Evolutionary conservation across 768 basidiomycete genomes (phyloP).

Genomic region (Hygrophoropsis aurantiaca): DNA sequence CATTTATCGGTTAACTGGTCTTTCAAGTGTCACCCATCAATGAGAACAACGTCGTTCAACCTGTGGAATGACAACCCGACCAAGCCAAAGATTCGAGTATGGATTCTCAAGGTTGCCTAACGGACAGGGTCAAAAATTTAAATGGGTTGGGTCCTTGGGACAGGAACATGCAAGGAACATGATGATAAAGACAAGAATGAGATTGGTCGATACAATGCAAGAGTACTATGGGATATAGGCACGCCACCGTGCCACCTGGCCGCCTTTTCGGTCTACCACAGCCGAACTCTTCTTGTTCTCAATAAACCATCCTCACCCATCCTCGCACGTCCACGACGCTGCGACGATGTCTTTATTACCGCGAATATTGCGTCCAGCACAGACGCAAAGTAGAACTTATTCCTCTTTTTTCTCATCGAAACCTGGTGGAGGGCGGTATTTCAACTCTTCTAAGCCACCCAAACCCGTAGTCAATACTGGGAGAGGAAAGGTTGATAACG

Average conservation of each 20-base stretch:
- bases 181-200: not conserved
- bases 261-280: not conserved
- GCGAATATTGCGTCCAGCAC: constrained; percentile 48
- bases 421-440: constrained; percentile 71
- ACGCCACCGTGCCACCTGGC: not conserved
- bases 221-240: not conserved
- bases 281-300: not conserved
- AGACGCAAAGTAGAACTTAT: constrained; percentile 56
- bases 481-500: constrained; percentile 39
- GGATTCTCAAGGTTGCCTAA: too few relatives aligned
- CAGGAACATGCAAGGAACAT: too few relatives aligned
- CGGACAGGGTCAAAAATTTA: too few relatives aligned
- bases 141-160: too few relatives aligned
- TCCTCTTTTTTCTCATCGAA: constrained; percentile 82
- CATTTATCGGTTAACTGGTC: too few relatives aligned
- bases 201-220: not conserved
- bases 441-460: constrained; percentile 70
- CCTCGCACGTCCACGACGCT: not conserved
- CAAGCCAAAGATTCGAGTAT: too few relatives aligned
- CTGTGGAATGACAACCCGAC: too few relatives aligned
- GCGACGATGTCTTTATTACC: constrained; percentile 50
- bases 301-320: not conserved
- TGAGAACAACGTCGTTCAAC: too few relatives aligned
- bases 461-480: constrained; percentile 40
- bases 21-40: too few relatives aligned